Evolutionary conservation across 2,329 filamentous ascomycete species (phyloP).

Genomic region (Aspergillus quadrilineatus): DNA sequence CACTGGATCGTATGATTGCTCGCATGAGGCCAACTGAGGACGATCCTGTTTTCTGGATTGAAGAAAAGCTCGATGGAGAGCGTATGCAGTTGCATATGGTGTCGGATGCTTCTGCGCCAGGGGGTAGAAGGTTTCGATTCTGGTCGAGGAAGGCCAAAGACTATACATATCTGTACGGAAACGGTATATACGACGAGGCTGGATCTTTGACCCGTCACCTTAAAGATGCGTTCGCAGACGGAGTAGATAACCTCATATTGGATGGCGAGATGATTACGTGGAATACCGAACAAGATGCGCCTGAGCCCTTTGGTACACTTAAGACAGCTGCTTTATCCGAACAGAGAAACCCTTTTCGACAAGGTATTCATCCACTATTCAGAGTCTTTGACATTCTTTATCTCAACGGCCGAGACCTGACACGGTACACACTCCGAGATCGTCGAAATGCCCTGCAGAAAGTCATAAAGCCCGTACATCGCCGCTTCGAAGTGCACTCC

Average conservation of each 20-base stretch:
- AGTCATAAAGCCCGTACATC: slow-evolving; percentile 67
- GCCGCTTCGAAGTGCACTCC: slow-evolving; percentile 78
- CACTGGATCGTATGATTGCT: slow-evolving; percentile 75
- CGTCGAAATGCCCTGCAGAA: slow-evolving; percentile 72
- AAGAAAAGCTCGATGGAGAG: slow-evolving; percentile 96
- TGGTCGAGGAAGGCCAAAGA: slow-evolving; percentile 97
- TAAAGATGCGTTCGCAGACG: slow-evolving; percentile 70
- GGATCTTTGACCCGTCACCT: slow-evolving; percentile 79
- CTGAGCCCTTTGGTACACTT: slow-evolving; percentile 85
- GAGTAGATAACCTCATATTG: slow-evolving; percentile 82
- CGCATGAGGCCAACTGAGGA: slow-evolving; percentile 65
- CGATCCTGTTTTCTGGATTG: slow-evolving; percentile 85
- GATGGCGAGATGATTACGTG: slow-evolving; percentile 99
- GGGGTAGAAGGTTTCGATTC: slow-evolving; percentile 75
- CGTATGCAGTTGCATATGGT: slow-evolving; percentile 95
- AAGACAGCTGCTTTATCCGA: slow-evolving; percentile 86
- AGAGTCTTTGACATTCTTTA: slow-evolving; percentile 89
- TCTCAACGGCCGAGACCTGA: slow-evolving; percentile 77
- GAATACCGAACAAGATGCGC: slow-evolving; percentile 81
- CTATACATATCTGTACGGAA: slow-evolving; percentile 91
- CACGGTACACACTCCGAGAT: slow-evolving; percentile 78
- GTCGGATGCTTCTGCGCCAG: slow-evolving; percentile 64
- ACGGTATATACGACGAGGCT: slow-evolving; percentile 69
- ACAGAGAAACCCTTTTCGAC: slow-evolving; percentile 67
- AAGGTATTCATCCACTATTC: slow-evolving; percentile 72